Evolutionary conservation across 2,329 filamentous ascomycete species (phyloP).

Genomic region (Chalara sp.): DNA sequence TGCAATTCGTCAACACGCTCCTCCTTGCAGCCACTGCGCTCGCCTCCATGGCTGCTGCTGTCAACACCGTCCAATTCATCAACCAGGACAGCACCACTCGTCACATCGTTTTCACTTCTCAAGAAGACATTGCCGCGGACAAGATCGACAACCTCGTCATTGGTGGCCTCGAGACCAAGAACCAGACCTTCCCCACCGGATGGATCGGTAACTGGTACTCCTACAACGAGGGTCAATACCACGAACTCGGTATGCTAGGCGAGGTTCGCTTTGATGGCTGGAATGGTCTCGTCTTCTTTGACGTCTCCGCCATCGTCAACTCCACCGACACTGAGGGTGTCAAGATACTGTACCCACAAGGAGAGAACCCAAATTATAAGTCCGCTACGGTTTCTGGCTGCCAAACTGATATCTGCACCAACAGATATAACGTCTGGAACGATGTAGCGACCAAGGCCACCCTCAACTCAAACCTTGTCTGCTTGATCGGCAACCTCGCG

Average conservation of each 20-base stretch:
- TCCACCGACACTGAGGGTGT: constrained; percentile 42
- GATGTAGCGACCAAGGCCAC: constrained; percentile 51
- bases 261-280: constrained; percentile 46
- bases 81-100: constrained; percentile 44
- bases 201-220: constrained; percentile 41
- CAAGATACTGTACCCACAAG: constrained; percentile 45
- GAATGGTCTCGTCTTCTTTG: constrained; percentile 45
- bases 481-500: constrained; percentile 25
- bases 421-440: constrained; percentile 45
- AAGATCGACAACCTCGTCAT: constrained; percentile 16
- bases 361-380: constrained; percentile 21
- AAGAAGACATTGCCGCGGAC: constrained; percentile 8
- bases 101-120: constrained; percentile 25
- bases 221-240: constrained; percentile 35
- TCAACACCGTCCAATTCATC: constrained; percentile 49
- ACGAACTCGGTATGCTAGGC: constrained; percentile 43
- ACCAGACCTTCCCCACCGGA: constrained; percentile 32
- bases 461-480: constrained; percentile 40
- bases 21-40: constrained; percentile 36
- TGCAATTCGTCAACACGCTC: constrained; percentile 41
- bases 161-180: constrained; percentile 13
- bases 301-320: constrained; percentile 52
- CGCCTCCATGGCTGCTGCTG: constrained; percentile 34
- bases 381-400: constrained; percentile 41
- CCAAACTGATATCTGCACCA: constrained; percentile 43